Evolutionary conservation across 1,139 yeast species (phyloP), one percentile per base, ranked within the genome.

Genomic region (Tardiomyces digboiensis): DNA sequence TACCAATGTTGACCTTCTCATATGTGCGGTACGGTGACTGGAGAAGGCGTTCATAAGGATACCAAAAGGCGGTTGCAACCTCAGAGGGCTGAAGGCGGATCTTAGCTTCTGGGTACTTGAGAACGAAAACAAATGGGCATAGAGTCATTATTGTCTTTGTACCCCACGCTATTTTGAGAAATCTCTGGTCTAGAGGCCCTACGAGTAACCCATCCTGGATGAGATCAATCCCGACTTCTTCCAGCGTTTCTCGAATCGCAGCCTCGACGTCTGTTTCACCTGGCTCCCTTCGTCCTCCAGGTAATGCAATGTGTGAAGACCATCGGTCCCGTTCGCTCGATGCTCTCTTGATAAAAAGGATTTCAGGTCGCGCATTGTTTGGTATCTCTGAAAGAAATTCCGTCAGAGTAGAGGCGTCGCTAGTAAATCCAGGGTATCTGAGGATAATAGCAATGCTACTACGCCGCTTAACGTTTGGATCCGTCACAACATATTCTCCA

Each of bases 271-370:
- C 52, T 18, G 51, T 58, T 42, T 64, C 71, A 6, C 53, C 61
- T 2, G 61, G 56, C 39, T 67, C 71, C 12, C 66, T 55, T 19
- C 61, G 53, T 2, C 71, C 71, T 2, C 71, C 71, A 0, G 71
- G 71, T 1, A 67, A 47, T 1, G 71, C 71, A 39, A 67, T 59
- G 48, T 67, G 71, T 12, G 68, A 66, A 4, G 70, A 65, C 71
- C 71, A 67, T n/a, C 68, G 52, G 45, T 67, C 71, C 2, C 65
- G 52, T 5, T 50, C 52, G 19, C 67, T 53, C 1, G 56, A 49
- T 0, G 70, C 57, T 7, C 71, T 59, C 40, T 65, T 66, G 43
- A 67, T 67, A 42, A 67, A 56, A 26, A 67, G 57, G 7, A 67
- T 44, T 43, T 67, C 65, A n/a, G 61, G 42, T 19, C 14, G 8